Percentiles rank a stretch among this genome's conserved stretches.
Conservation (phyloP, 805 yeast species). For the Nakazawaea anatomiae region DNA sequence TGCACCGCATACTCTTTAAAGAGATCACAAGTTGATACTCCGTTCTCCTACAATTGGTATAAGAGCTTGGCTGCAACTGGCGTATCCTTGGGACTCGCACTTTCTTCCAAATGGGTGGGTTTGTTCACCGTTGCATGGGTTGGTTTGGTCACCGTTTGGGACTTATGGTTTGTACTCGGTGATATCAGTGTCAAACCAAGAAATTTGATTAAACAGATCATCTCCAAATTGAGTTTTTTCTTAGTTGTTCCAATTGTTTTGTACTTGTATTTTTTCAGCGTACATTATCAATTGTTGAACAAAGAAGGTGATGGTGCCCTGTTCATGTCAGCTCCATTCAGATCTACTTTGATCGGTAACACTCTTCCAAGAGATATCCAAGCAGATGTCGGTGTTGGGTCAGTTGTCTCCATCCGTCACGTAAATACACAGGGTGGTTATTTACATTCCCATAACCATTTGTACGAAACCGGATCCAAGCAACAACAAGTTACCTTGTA, state of each 20-base stretch:
- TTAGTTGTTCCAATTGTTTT: conserved; percentile 53
- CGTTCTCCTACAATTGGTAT: conserved; percentile 55
- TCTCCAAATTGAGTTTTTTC: conserved; percentile 45
- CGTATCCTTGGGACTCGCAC: conserved; percentile 65
- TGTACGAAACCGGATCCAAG: conserved; percentile 72
- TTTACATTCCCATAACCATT: conserved; percentile 71
- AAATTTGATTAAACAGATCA: conserved; percentile 39
- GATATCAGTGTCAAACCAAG: conserved; percentile 50
- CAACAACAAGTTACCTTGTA: conserved; percentile 81
- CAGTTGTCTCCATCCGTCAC: conserved; percentile 63
- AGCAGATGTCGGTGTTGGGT: conserved; percentile 71
- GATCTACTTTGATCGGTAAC: conserved; percentile 56
- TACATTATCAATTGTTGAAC: conserved; percentile 54
- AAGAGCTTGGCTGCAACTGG: conserved; percentile 60
- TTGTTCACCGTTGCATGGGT: conserved; percentile 76
- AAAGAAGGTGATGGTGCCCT: conserved; percentile 69
- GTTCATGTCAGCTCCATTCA: conserved; percentile 68
- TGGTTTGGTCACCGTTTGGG: conserved; percentile 54
- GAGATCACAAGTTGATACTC: conserved; percentile 57
- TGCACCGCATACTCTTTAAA: conserved; percentile 60
- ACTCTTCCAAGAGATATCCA: conserved; percentile 50
- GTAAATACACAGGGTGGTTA: conserved; percentile 71
- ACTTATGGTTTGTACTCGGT: conserved; percentile 68
- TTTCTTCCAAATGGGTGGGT: conserved; percentile 82
- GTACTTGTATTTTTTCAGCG: conserved; percentile 52